A percentile compares a stretch with the other conserved stretches of the same genome.
Conservation (phyloP, 305 asterid species). For the Galium porrigens region DNA sequence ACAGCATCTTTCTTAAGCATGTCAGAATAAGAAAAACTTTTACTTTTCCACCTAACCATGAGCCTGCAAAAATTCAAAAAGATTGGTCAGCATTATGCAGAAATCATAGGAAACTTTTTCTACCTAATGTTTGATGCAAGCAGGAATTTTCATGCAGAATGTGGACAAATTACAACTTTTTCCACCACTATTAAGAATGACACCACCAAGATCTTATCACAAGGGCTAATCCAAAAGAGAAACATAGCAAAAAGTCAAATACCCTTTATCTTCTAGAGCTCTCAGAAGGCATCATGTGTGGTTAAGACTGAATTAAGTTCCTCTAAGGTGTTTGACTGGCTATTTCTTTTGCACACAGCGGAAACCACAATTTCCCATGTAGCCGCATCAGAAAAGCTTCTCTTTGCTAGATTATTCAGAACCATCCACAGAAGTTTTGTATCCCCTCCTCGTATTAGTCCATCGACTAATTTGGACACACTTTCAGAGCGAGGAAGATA, state of each 20-base stretch:
- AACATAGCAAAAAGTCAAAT: background rate
- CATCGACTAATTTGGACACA: conserved; percentile 25
- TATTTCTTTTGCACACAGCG: conserved; percentile 24
- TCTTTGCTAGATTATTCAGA: conserved; percentile 33
- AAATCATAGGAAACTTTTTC: background rate
- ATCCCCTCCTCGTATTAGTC: conserved; percentile 25
- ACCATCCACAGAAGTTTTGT: conserved; percentile 25
- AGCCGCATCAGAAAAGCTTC: conserved; percentile 33
- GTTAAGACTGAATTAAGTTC: conserved; percentile 25
- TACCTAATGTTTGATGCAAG: background rate
- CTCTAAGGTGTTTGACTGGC: conserved; percentile 22
- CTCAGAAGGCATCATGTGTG: conserved; percentile 14
- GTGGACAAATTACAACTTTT: conserved; percentile 6
- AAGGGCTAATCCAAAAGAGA: background rate
- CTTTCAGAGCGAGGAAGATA: conserved; percentile 32
- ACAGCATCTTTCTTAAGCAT: background rate
- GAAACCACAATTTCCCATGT: conserved; percentile 38
- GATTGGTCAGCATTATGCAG: background rate
- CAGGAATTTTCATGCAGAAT: conserved; percentile 2
- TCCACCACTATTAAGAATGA: background rate
- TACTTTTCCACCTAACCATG: background rate
- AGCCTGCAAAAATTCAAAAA: background rate
- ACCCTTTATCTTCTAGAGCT: conserved; percentile 8
- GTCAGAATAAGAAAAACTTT: conserved; percentile 4
- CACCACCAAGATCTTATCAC: background rate